Evolutionary conservation across 306 rosid genomes (phyloP).

Genomic region (Luffa acutangula): DNA sequence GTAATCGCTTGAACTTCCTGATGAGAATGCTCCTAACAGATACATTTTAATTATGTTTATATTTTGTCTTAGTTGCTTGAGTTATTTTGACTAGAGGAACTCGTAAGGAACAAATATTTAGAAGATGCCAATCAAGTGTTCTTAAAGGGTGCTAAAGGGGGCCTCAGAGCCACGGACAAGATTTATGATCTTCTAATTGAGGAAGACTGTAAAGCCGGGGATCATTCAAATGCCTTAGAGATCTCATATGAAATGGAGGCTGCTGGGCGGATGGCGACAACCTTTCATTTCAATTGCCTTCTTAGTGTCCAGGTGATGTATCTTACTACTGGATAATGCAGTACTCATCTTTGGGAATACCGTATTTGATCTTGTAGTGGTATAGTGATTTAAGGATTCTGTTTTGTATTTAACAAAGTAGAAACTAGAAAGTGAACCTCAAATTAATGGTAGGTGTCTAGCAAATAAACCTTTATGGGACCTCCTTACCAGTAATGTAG

Average conservation of each 20-base stretch:
- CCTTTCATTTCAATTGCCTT: constrained; percentile 82
- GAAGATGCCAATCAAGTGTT: constrained; percentile 81
- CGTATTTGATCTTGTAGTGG: not conserved
- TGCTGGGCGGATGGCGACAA: constrained; percentile 94
- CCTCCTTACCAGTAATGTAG: too few relatives aligned
- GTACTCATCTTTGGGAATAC: not conserved
- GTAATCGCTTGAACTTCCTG: constrained; percentile 18
- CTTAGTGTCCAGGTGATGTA: constrained; percentile 83
- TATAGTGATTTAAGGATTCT: not conserved
- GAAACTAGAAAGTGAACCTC: too few relatives aligned
- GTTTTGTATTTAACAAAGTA: not conserved
- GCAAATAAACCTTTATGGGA: too few relatives aligned
- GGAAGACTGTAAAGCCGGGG: constrained; percentile 75
- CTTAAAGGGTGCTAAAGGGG: constrained; percentile 76
- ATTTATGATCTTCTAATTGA: constrained; percentile 65
- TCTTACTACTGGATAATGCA: not conserved
- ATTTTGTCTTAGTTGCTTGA: constrained; percentile 9
- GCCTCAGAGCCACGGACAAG: constrained; percentile 69
- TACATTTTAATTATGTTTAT: not conserved
- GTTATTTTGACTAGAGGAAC: constrained; percentile 49
- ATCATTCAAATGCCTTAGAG: constrained; percentile 84
- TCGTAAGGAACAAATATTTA: constrained; percentile 49
- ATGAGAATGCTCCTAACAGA: not conserved
- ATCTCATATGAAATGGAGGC: constrained; percentile 91
- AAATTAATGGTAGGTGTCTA: too few relatives aligned